Evolutionary conservation across 352 stramenopile genomes (phyloP), one percentile per base, ranked within the genome.

Genomic region (Phytophthora fragariae): DNA sequence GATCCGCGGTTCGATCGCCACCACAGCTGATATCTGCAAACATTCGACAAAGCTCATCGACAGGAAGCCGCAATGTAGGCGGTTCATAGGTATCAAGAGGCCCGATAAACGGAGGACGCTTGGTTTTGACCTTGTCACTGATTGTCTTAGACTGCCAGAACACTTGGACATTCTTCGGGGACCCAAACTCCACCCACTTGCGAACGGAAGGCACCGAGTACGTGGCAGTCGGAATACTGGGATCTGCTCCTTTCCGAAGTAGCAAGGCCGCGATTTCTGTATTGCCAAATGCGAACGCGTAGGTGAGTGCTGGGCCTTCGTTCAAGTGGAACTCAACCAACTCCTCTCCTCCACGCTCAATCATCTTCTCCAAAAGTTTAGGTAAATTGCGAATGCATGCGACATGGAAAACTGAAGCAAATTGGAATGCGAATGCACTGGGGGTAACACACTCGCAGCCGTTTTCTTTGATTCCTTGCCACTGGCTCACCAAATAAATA

Each of bases 211-310:
- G 72, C 9, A 75, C 84, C 8, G 78, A 52, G 50, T 82, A 89
- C 9, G 76, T 81, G 19, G 86, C 77, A 17, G 85, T 85, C 2
- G 86, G 73, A 37, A 81, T 89, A 24, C 54, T 67, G 19, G 85
- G 76, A 35, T 89, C 72, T 10, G 82, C 86, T 27, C 85, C 85
- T n/a, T 81, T 62, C 5, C 72, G 39, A 5, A 85, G 47, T 52
- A 92, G 56, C 1, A 88, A 24, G 2, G 44, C 44, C 0, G 62
- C 71, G 8, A 88, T 71, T 11, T 87, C 67, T 27, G 54, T 59
- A 58, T 91, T 76, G 0, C 85, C 85, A 57, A 92, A 94, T 5
- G 79, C 85, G 70, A 92, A 80, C 9, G 85, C 87, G 27, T 92
- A 94, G 11, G 81, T 70, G 0, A 92, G 74, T 0, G 85, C 80